Base-by-base conservation (phyloP, 768 basidiomycete genomes). In the Ramaria sp. region DNA sequence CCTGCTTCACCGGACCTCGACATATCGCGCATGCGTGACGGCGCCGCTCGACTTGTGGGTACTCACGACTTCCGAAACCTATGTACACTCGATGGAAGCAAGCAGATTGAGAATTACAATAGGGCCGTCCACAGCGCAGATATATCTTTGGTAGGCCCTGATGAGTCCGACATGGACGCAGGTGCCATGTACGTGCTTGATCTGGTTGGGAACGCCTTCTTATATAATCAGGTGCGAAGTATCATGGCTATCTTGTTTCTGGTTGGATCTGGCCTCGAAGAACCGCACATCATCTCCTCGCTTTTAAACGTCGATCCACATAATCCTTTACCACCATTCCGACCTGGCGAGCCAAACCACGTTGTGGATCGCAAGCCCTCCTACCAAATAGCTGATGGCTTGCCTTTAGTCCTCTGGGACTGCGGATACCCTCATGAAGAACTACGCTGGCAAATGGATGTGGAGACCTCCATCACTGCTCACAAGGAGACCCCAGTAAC, bases 31-130 rank as follows among this genome's bases (percentile, higher is more conserved):
- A 97, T 98, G 93, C 79, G 77, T 59, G 75, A 79, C 34, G 94
- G 82, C 0, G 90, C 90, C 0, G 60, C 71, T 1, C 72, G 78
- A 6, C 75, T 99, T 49, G 69, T 91, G 30, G 95, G 95, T 37
- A 82, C 87, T 60, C 93, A 97, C 72, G 95, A 97, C 71, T 98
- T 96, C 65, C 82, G 94, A 15, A 98, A 98, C 65, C 76, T 97
- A 34, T 96, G 91, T 75, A 97, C 94, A 67, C 71, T 98, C 20
- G 95, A 98, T 66, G 80, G 91, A 0, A 77, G 82, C 34, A 97
- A 97, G 69, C 94, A 97, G 70, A 86, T 97, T 60, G 83, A 84
- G 22, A 78, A 79, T 58, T 95, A 93, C 70, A 73, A 67, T 22
- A 77, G 95, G 33, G 74, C 74, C 20, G 83, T 97, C 53, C 62